Conservation (phyloP, 805 yeast species). For the Saturnispora quitensis region DNA sequence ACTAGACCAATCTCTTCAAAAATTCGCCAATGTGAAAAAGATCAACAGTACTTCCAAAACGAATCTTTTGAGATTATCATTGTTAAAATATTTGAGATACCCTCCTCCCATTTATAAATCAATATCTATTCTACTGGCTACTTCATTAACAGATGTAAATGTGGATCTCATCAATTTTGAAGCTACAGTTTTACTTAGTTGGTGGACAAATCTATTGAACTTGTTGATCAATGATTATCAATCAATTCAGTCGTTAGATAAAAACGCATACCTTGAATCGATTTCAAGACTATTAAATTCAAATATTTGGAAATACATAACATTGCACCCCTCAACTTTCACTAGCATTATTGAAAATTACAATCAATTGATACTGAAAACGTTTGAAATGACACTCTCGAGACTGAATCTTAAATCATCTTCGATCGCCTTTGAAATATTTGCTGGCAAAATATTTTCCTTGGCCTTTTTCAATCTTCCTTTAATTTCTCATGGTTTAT, state of each 20-base stretch:
- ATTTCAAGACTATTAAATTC: slow-evolving; percentile 41
- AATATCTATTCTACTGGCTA: slow-evolving; percentile 7
- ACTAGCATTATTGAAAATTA: slow-evolving; percentile 23
- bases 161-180: slow-evolving; percentile 5
- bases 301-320: slow-evolving; percentile 33
- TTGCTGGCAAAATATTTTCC: slow-evolving; percentile 64
- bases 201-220: slow-evolving; percentile 45
- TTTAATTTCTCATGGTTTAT: slow-evolving; percentile 44
- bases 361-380: slow-evolving; percentile 34
- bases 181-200: slow-evolving; percentile 27
- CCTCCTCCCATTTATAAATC: slow-evolving; percentile 7
- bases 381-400: slow-evolving; percentile 43
- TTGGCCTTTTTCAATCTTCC: slow-evolving; percentile 49
- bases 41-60: slow-evolving; percentile 30
- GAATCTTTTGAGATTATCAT: slow-evolving; percentile 38
- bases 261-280: slow-evolving; percentile 46
- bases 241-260: slow-evolving; percentile 36
- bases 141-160: slow-evolving; percentile 6
- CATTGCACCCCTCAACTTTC: slow-evolving; percentile 9
- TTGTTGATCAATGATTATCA: slow-evolving; percentile 23
- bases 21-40: slow-evolving; percentile 32
- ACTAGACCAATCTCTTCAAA: slow-evolving; percentile 35
- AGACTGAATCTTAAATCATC: slow-evolving; percentile 40
- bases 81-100: slow-evolving; percentile 36
- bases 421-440: slow-evolving; percentile 51